Percentiles rank a stretch among this genome's conserved stretches.
Conservation (phyloP, 1,284 basidiomycete species). For the Amanita bisporigera region DNA sequence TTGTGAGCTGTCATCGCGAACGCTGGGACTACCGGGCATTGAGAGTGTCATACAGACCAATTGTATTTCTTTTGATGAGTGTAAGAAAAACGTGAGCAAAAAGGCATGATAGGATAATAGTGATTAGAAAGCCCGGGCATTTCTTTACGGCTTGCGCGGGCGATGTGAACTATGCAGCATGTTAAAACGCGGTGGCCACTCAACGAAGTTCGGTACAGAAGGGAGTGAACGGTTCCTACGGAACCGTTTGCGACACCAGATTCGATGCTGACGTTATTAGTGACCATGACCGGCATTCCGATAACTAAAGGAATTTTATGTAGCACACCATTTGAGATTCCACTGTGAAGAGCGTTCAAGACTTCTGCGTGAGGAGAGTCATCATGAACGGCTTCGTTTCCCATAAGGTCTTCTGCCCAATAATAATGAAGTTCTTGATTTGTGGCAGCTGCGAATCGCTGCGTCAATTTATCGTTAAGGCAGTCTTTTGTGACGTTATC, state of each 20-base stretch:
- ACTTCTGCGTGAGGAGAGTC: not conserved
- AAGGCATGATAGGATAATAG: not conserved
- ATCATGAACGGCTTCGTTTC: constrained; percentile 17
- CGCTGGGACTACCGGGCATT: constrained; percentile 39
- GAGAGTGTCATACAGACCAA: constrained; percentile 27
- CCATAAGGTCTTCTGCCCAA: constrained; percentile 28
- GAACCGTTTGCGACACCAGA: constrained; percentile 45
- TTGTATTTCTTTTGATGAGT: not conserved
- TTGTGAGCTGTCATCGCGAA: constrained; percentile 45
- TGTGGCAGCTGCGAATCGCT: constrained; percentile 28
- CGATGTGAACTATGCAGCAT: not conserved
- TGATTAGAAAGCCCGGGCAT: not conserved
- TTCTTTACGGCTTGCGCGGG: not conserved
- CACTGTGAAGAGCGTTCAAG: constrained; percentile 32
- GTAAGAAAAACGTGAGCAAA: not conserved
- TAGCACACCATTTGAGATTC: constrained; percentile 29
- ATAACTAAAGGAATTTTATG: constrained; percentile 37
- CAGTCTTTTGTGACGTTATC: constrained; percentile 39
- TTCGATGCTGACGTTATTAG: constrained; percentile 41
- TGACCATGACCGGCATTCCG: constrained; percentile 47
- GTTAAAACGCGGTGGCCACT: not conserved
- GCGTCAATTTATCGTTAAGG: constrained; percentile 30
- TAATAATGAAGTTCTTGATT: constrained; percentile 36
- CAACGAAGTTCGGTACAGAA: constrained; percentile 24
- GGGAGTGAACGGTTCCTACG: constrained; percentile 30